These are phyloP conservation scores for Umbelopsis sp. DNA, from an alignment of 192 early-diverging fungal genomes.

Conservation along the genomic window DNA sequence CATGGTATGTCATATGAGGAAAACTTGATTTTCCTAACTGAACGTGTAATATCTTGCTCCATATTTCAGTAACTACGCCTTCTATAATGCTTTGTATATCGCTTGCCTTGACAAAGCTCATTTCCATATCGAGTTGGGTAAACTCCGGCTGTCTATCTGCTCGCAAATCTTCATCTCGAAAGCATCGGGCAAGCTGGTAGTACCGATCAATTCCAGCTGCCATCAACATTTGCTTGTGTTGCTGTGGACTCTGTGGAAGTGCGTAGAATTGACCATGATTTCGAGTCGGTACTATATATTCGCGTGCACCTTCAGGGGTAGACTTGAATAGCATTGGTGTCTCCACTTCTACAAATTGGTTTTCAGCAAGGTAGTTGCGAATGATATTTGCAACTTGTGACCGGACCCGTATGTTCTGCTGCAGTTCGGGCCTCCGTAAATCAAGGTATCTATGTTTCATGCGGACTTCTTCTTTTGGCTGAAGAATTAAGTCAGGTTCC, in stretches of 20 bases:
- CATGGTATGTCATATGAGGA: constrained; percentile 74
- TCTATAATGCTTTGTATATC: constrained; percentile 80
- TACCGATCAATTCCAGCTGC: constrained; percentile 87
- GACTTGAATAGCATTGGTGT: constrained; percentile 90
- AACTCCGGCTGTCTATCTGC: constrained; percentile 94
- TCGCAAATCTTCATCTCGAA: constrained; percentile 86
- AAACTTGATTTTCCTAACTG: constrained; percentile 60
- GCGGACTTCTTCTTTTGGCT: constrained; percentile 79
- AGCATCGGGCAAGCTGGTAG: constrained; percentile 92
- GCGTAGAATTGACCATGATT: constrained; percentile 77
- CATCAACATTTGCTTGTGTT: constrained; percentile 96
- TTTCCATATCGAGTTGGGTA: constrained; percentile 93
- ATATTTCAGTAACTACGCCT: constrained; percentile 65
- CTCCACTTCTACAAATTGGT: constrained; percentile 88
- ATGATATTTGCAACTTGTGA: constrained; percentile 67
- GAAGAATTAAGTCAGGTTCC: constrained; percentile 18
- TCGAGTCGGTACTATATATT: constrained; percentile 93
- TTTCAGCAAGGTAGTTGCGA: constrained; percentile 67
- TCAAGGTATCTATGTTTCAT: constrained; percentile 80
- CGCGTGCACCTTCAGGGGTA: constrained; percentile 91
- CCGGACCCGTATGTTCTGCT: constrained; percentile 72
- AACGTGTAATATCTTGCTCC: constrained; percentile 54
- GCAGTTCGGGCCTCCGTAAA: constrained; percentile 75
- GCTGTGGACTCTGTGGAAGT: constrained; percentile 88
- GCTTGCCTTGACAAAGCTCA: constrained; percentile 75